phyloP scores from a whole-genome alignment of 441 rosid species.

The Isatis lusitanica region DNA sequence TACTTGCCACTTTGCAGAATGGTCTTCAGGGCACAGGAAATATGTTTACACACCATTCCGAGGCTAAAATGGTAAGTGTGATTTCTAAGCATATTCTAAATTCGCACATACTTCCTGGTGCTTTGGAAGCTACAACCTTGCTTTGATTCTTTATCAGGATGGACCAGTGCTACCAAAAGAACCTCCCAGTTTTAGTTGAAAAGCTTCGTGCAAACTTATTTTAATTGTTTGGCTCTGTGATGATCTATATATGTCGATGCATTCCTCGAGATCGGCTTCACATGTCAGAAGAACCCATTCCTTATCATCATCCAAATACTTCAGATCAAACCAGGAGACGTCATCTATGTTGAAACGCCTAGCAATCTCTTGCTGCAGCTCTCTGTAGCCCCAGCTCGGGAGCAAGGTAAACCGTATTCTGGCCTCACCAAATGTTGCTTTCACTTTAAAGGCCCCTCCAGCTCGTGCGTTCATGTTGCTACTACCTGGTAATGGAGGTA shows the following conservation, averaged over 20 bases:
- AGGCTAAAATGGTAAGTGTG: conserved; percentile 2
- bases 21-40: conserved; percentile 17
- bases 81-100: conserved; percentile 21
- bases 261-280: conserved; percentile 91
- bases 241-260: conserved; percentile 63
- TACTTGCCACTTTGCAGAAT: conserved; percentile 19
- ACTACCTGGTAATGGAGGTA: conserved; percentile 42
- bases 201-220: conserved; percentile 53
- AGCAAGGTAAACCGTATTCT: conserved; percentile 68
- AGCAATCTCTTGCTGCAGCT: conserved; percentile 68
- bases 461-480: conserved; percentile 16
- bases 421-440: conserved; percentile 63
- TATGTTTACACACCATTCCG: conserved; percentile 3
- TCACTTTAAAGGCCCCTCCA: conserved; percentile 43
- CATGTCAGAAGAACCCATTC: conserved; percentile 97
- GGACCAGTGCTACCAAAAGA: conserved; percentile 40
- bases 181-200: conserved; percentile 37
- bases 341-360: conserved; percentile 61
- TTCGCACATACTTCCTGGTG: conserved; percentile 5
- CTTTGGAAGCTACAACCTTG: conserved; percentile 17
- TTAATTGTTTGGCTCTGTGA: conserved; percentile 55
- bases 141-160: conserved; percentile 11
- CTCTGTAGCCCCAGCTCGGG: conserved; percentile 53
- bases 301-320: conserved; percentile 81
- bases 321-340: conserved; percentile 51